Evolutionary conservation across 371 early-diverging fungal genomes (phyloP), one percentile per base, ranked within the genome.

Genomic region (Thermomucor indicae-seudaticae): DNA sequence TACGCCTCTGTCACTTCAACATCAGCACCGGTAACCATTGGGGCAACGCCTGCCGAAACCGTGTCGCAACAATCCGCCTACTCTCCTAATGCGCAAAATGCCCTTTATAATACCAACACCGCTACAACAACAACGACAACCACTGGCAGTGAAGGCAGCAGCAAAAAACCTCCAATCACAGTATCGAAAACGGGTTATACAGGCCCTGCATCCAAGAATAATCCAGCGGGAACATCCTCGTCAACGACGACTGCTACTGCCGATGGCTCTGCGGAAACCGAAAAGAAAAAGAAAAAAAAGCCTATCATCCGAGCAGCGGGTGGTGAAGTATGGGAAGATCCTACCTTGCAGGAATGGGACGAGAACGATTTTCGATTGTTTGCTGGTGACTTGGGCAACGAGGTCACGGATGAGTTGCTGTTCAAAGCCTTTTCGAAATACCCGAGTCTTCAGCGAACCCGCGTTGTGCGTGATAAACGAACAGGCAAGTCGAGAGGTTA

Each of bases 321-420:
- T 39, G 98, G 97, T 11, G 87, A 93, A 65, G 80, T 89, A 10
- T 97, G 98, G 98, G 92, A 93, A 57, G 98, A 97, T 56, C 59
- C 78, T n/a, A 84, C 93, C 4, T 64, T 97, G 31, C 72, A 74
- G 34, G 93, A 95, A 32, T 97, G 96, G 95, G 93, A 94, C 49
- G 71, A 80, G 12, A 91, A 89, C 45, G 94, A 92, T 57, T 94
- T 81, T 67, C 72, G 95, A 16, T 55, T 94, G 32, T 94, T 92
- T 65, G 85, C 83, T 51, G 95, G 95, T 45, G 91, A 92, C 73
- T 61, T 94, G 23, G 93, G 93, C 30, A 90, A 89, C 56, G 95
- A 94, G 57, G 90, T 91, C 20, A 88, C 83, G 0, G 92, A 91
- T 56, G 91, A 90, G 24, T 41, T 85, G n/a, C 71, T 92, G 39